phyloP scores from a whole-genome alignment of 495 filamentous ascomycete species.

The Penicillium odoratum region DNA sequence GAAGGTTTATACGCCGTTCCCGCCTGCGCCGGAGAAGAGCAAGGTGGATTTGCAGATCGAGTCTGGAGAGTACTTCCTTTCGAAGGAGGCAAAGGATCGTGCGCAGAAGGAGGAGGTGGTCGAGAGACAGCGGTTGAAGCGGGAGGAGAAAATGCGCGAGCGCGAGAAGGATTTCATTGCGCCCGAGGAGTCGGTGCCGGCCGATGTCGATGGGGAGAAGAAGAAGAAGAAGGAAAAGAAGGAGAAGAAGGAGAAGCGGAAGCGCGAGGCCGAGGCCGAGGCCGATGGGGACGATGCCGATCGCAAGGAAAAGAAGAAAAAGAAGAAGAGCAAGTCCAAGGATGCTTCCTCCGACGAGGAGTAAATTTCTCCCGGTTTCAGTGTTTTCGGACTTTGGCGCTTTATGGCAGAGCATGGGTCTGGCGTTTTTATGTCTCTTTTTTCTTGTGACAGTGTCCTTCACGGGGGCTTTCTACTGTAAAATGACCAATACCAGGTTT shows the following conservation, averaged over 20 bases:
- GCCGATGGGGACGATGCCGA: conserved; percentile 36
- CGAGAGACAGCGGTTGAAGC: conserved; percentile 80
- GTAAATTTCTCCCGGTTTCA: conserved; percentile 21
- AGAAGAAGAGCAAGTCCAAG: conserved; percentile 50
- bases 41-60: conserved; percentile 99
- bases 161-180: conserved; percentile 82
- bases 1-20: conserved; percentile 87
- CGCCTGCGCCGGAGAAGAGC: conserved; percentile 79
- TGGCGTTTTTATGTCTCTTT: conserved; percentile 29
- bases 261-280: conserved; percentile 45
- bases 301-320: conserved; percentile 47
- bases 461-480: conserved; percentile 17
- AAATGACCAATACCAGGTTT: conserved; percentile 22
- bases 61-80: conserved; percentile 94
- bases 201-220: conserved; percentile 53
- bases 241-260: conserved; percentile 43
- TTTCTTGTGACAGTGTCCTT: conserved; percentile 1
- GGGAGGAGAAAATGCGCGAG: conserved; percentile 83
- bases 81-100: conserved; percentile 86
- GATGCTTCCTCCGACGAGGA: conserved; percentile 35
- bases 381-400: conserved; percentile 31
- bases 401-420: conserved; percentile 36
- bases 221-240: conserved; percentile 53
- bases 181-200: conserved; percentile 66
- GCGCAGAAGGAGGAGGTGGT: conserved; percentile 73